Evolutionary conservation across 345 rosid species (phyloP).

Genomic region (Moricandia arvensis): DNA sequence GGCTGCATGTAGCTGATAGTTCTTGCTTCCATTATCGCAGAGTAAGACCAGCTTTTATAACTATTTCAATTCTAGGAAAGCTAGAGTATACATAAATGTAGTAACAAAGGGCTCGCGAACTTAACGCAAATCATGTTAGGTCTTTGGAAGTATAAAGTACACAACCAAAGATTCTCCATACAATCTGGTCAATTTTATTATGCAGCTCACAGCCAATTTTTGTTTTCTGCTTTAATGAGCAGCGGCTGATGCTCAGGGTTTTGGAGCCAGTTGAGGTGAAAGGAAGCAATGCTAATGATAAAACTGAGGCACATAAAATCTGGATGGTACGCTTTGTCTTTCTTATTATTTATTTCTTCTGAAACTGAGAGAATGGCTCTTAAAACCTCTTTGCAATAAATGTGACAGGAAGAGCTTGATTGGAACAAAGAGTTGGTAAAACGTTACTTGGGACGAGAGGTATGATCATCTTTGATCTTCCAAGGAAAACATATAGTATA

Average conservation of each 20-base stretch:
- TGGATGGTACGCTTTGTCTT: slow-evolving; percentile 52
- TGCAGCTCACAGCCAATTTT: slow-evolving; percentile 2
- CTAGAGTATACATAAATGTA: not conserved
- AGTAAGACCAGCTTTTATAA: slow-evolving; percentile 43
- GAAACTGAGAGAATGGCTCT: slow-evolving; percentile 2
- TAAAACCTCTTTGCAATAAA: not conserved
- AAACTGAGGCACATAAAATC: slow-evolving; percentile 38
- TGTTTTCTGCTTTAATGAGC: slow-evolving; percentile 7
- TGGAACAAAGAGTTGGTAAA: slow-evolving; percentile 70
- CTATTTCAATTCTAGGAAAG: not conserved
- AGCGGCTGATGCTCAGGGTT: slow-evolving; percentile 66
- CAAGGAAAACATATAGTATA: not conserved
- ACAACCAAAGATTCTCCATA: slow-evolving; percentile 1
- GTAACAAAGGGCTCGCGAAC: not conserved
- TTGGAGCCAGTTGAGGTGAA: slow-evolving; percentile 23
- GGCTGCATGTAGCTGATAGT: slow-evolving; percentile 76
- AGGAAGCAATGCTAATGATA: slow-evolving; percentile 14
- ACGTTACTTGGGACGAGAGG: slow-evolving; percentile 86
- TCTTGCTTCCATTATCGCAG: slow-evolving; percentile 89
- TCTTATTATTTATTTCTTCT: not conserved
- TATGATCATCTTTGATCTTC: slow-evolving; percentile 22
- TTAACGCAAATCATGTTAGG: not conserved
- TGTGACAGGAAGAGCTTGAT: slow-evolving; percentile 77
- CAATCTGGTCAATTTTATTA: slow-evolving; percentile 13
- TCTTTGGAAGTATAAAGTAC: not conserved